These are phyloP conservation scores for Tetrapisispora fleetii DNA, from an alignment of 805 yeast genomes.

Conservation along the genomic window DNA sequence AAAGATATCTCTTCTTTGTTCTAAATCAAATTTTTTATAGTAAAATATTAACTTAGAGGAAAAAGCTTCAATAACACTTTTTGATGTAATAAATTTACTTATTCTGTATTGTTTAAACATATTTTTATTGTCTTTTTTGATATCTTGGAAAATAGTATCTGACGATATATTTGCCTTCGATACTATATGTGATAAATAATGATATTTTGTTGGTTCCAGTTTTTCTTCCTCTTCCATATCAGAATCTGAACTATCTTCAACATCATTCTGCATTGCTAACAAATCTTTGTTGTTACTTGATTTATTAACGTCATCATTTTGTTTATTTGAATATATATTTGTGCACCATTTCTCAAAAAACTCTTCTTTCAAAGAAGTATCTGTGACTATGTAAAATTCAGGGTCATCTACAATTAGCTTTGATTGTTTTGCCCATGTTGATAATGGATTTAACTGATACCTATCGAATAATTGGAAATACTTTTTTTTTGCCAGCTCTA, in stretches of 20 bases:
- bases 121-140: conserved; percentile 14
- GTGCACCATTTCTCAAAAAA: conserved; percentile 41
- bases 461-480: conserved; percentile 32
- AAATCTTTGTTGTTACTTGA: neutral
- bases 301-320: conserved; percentile 6
- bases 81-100: conserved; percentile 13
- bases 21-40: conserved; percentile 17
- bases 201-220: conserved; percentile 23
- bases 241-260: conserved; percentile 5
- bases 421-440: conserved; percentile 41
- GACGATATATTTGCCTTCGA: conserved; percentile 15
- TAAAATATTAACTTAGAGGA: conserved; percentile 21
- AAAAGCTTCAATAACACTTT: conserved; percentile 17
- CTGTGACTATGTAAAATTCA: conserved; percentile 29
- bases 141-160: conserved; percentile 20
- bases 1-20: conserved; percentile 14
- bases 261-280: conserved; percentile 1
- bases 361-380: conserved; percentile 29
- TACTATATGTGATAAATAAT: conserved; percentile 26
- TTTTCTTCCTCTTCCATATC: conserved; percentile 4
- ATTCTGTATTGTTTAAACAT: conserved; percentile 18
- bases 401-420: conserved; percentile 35
- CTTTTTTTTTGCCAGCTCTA: conserved; percentile 1
- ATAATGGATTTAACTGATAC: conserved; percentile 33
- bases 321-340: neutral